Percentiles rank a stretch among this genome's conserved stretches.
Evolutionary conservation across 1,284 basidiomycete species (phyloP).

Genomic region (Lentinula novae-zelandiae): DNA sequence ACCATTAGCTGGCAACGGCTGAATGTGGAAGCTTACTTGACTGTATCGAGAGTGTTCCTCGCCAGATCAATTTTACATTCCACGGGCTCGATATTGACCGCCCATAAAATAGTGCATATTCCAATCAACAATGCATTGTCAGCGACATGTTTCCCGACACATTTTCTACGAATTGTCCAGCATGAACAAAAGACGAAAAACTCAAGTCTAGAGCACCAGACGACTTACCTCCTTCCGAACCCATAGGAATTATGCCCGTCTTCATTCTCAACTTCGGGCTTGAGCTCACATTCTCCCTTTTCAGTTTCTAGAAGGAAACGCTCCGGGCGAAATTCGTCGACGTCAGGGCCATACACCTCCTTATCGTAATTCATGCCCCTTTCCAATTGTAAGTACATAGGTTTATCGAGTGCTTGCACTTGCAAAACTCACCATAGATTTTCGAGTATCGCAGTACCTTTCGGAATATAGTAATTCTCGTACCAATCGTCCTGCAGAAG

Average conservation of each 20-base stretch:
- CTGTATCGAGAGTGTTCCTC: background rate
- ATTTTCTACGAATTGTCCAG: background rate
- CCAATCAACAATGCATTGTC: slow-evolving; percentile 5
- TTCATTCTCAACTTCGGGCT: slow-evolving; percentile 17
- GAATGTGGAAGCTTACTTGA: background rate
- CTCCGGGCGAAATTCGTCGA: slow-evolving; percentile 18
- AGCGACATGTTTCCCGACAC: slow-evolving; percentile 6
- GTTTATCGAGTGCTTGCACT: background rate
- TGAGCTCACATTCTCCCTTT: slow-evolving; percentile 16
- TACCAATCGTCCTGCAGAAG: slow-evolving; percentile 12
- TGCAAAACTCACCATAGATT: slow-evolving; percentile 10
- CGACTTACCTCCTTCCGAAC: slow-evolving; percentile 16
- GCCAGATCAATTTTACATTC: background rate
- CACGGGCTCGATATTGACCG: background rate
- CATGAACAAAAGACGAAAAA: background rate
- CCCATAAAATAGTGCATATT: slow-evolving; percentile 5
- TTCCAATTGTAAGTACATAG: background rate
- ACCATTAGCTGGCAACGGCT: background rate
- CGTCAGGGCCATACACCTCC: slow-evolving; percentile 20
- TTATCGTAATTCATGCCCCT: slow-evolving; percentile 10
- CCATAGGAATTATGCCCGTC: slow-evolving; percentile 24
- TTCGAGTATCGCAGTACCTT: slow-evolving; percentile 11
- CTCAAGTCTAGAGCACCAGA: background rate
- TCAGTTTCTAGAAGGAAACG: slow-evolving; percentile 17
- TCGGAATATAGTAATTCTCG: slow-evolving; percentile 13